A percentile compares a stretch with the other conserved stretches of the same genome.
Conservation (phyloP, 495 filamentous ascomycete species). For the Penicillium cataractarum region DNA sequence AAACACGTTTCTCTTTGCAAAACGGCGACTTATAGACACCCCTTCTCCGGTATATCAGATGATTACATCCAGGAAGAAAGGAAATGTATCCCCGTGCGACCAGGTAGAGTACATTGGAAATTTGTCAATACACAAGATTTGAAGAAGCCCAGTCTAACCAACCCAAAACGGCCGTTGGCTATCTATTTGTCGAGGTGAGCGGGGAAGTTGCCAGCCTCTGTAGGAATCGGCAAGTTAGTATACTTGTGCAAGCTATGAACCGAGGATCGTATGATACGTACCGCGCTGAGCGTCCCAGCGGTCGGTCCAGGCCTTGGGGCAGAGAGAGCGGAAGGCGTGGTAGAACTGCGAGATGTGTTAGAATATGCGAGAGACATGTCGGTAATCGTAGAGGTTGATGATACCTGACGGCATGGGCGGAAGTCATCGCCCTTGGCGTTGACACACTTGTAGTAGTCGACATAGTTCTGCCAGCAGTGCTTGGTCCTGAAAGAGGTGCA, state of each 20-base stretch:
- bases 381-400: constrained; percentile 4
- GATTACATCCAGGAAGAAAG: constrained; percentile 28
- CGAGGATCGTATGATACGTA: constrained; percentile 53
- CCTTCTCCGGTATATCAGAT: constrained; percentile 22
- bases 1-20: constrained; percentile 23
- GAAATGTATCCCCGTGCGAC: constrained; percentile 40
- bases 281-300: constrained; percentile 98
- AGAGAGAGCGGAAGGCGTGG: constrained; percentile 93
- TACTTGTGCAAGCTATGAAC: constrained; percentile 8
- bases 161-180: constrained; percentile 24
- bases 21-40: constrained; percentile 42
- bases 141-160: constrained; percentile 30
- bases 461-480: constrained; percentile 99
- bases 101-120: constrained; percentile 49
- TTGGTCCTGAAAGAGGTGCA: constrained; percentile 55
- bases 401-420: constrained; percentile 93
- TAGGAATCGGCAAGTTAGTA: constrained; percentile 18
- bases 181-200: constrained; percentile 52
- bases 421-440: constrained; percentile 99
- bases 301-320: constrained; percentile 91
- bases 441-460: constrained; percentile 99
- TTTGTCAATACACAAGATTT: constrained; percentile 46
- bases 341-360: constrained; percentile 67
- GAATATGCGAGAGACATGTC: neutral
- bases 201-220: constrained; percentile 93